Evolutionary conservation across 768 basidiomycete species (phyloP).

Genomic region (Polyporus arcularius): DNA sequence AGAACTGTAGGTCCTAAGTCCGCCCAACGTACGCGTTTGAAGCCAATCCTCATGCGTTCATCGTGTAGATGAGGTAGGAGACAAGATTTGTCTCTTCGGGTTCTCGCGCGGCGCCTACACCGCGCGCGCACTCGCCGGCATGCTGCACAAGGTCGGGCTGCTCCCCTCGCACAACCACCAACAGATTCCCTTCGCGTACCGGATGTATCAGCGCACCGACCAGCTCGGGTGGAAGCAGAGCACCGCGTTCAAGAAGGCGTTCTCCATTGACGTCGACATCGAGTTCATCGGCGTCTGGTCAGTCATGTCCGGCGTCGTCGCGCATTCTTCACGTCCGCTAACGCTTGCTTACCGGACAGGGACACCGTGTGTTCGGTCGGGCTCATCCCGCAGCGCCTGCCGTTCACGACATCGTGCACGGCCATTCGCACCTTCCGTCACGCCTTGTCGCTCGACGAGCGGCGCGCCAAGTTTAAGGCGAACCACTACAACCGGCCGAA

Average conservation of each 20-base stretch:
- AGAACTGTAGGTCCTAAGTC: conserved; percentile 55
- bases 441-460: conserved; percentile 73
- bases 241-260: conserved; percentile 70
- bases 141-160: conserved; percentile 75
- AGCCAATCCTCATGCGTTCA: not conserved
- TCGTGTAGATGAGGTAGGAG: conserved; percentile 58
- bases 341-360: conserved; percentile 37
- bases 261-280: conserved; percentile 70
- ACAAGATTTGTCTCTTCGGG: conserved; percentile 79
- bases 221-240: conserved; percentile 63
- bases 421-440: conserved; percentile 70
- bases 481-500: conserved; percentile 31
- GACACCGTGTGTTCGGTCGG: conserved; percentile 74
- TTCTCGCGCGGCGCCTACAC: conserved; percentile 80
- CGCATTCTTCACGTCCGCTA: not conserved
- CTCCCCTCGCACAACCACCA: conserved; percentile 71
- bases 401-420: conserved; percentile 64
- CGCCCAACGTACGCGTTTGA: not conserved
- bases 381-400: conserved; percentile 59
- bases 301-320: not conserved
- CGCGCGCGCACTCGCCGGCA: conserved; percentile 69
- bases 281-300: conserved; percentile 78
- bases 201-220: conserved; percentile 67
- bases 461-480: conserved; percentile 54
- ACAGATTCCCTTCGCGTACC: conserved; percentile 78